Conservation (phyloP, 2,329 filamentous ascomycete species). For the Exserohilum turcica region DNA sequence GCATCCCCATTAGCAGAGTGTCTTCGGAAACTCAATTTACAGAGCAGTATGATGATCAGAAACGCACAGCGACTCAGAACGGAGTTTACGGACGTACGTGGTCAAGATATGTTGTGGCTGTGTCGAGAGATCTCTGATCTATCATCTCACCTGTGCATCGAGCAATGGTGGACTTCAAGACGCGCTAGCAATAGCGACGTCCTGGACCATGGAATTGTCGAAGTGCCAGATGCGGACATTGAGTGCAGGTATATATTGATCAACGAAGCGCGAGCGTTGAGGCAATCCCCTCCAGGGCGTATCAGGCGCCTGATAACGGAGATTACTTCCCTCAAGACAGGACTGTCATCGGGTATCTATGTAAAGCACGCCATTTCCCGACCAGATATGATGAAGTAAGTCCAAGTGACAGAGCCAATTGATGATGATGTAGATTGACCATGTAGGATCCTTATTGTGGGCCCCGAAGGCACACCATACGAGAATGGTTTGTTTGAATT, state of each 20-base stretch:
- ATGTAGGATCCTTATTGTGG: slow-evolving; percentile 45
- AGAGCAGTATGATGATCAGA: slow-evolving; percentile 16
- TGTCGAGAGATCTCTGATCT: slow-evolving; percentile 38
- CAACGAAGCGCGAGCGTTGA: neutral
- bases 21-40: no score
- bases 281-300: slow-evolving; percentile 38
- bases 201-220: slow-evolving; percentile 31
- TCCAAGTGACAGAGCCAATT: neutral
- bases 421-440: slow-evolving; percentile 28
- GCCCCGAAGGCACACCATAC: slow-evolving; percentile 58
- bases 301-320: slow-evolving; percentile 53
- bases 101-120: slow-evolving; percentile 36
- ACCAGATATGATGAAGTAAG: slow-evolving; percentile 54
- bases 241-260: no score
- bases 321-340: slow-evolving; percentile 51
- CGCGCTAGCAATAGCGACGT: slow-evolving; percentile 32
- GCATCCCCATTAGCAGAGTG: no score
- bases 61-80: slow-evolving; percentile 9
- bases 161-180: slow-evolving; percentile 1
- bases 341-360: slow-evolving; percentile 57
- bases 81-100: slow-evolving; percentile 28
- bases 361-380: slow-evolving; percentile 53
- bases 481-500: slow-evolving; percentile 60
- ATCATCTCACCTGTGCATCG: slow-evolving; percentile 20
- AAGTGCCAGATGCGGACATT: no score